Evolutionary conservation across 139 green algal species (phyloP), one percentile per base, ranked within the genome.

Genomic region (Coccomyxa sp.): DNA sequence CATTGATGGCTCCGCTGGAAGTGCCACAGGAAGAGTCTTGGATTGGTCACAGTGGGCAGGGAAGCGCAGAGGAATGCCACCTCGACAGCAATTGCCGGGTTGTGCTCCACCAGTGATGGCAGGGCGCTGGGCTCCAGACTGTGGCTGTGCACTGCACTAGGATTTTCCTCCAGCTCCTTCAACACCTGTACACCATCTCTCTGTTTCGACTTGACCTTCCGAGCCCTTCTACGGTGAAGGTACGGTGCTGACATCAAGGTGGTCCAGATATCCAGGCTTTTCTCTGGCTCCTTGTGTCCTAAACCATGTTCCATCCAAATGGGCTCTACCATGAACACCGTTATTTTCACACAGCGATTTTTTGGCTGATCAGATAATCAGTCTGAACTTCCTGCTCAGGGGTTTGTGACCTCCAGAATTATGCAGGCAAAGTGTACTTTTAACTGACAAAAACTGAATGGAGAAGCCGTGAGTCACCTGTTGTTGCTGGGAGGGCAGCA

Each of bases 71-170:
- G 38, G 38, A 51, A 21, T 3, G 63, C 16, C 57, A 90, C 84
- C 79, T 94, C 91, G 57, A 90, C 91, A 14, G 91, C 91, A 15
- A 96, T 86, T 13, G 82, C 79, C 17, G 93, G 93, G 38, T 91
- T 91, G 87, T 95, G 84, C 87, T 95, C 91, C 68, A 96, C 93
- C 51, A 97, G 88, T 11, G 82, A 67, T 7, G 89, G 89, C 85
- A 95, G 86, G 68, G 88, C 85, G 27, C 79, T 59, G 0, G 87
- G 85, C 9, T 81, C 81, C 27, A 92, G 76, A 0, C 86, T 85
- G 10, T 88, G 85, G 45, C 67, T 45, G 74, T 87, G 86, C 31
- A 88, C 88, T 77, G 91, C 85, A 71, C 81, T 83, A 0, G 87
- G 81, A 59, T 95, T 85, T 0, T 77, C 79, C 51, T 88, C 85